phyloP scores from a whole-genome alignment of 192 early-diverging fungal genomes.

The Backusella circina region DNA sequence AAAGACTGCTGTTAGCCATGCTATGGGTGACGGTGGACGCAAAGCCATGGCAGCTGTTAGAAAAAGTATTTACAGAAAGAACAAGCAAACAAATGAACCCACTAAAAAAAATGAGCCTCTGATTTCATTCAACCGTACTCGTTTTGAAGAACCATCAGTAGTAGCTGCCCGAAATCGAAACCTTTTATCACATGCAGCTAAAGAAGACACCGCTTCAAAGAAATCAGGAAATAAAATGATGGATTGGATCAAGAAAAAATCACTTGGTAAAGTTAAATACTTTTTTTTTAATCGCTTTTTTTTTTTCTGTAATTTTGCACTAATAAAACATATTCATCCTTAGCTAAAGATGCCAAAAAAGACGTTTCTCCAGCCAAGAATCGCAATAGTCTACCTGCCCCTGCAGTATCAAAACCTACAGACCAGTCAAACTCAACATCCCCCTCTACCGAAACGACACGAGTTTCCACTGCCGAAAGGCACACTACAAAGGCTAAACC shows the following conservation, averaged over 20 bases:
- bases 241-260: conserved; percentile 51
- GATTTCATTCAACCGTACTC: neutral
- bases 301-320: neutral
- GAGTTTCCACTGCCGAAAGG: neutral
- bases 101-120: neutral
- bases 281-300: neutral
- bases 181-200: neutral
- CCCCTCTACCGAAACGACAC: neutral
- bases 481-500: neutral
- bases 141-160: neutral
- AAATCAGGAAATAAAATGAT: conserved; percentile 45
- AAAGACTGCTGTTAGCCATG: neutral
- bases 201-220: neutral
- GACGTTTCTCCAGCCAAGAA: neutral
- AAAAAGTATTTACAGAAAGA: conserved; percentile 8
- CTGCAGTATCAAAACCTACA: neutral
- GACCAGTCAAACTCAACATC: neutral
- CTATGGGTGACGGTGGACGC: conserved; percentile 3
- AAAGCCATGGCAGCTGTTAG: conserved; percentile 11
- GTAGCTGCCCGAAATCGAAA: neutral
- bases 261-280: conserved; percentile 10
- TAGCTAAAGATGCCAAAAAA: conserved; percentile 8
- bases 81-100: neutral
- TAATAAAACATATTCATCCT: neutral
- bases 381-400: neutral